Conservation (phyloP, 2,329 filamentous ascomycete species). For the Penicillium sp. region DNA sequence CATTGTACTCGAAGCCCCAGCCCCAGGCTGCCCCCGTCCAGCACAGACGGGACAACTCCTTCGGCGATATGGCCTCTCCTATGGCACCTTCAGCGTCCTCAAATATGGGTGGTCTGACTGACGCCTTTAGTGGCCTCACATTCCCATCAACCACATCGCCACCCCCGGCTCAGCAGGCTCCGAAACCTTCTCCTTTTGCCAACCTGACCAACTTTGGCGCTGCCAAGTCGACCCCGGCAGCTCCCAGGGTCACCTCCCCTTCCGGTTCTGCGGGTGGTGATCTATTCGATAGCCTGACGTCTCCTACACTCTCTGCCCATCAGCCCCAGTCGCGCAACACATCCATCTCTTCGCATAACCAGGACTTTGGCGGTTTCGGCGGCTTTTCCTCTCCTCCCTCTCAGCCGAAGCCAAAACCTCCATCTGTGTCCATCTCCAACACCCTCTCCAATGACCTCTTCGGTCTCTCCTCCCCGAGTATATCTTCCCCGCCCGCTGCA, state of each 20-base stretch:
- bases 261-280: slow-evolving; percentile 63
- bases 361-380: slow-evolving; percentile 66
- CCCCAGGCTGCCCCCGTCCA: slow-evolving; percentile 46
- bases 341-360: slow-evolving; percentile 57
- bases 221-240: slow-evolving; percentile 44
- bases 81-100: slow-evolving; percentile 30
- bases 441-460: slow-evolving; percentile 81
- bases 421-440: slow-evolving; percentile 58
- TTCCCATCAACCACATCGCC: slow-evolving; percentile 54
- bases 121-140: slow-evolving; percentile 73
- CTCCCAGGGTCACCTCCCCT: slow-evolving; percentile 50
- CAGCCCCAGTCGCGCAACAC: slow-evolving; percentile 45
- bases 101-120: slow-evolving; percentile 65
- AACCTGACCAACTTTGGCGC: slow-evolving; percentile 56
- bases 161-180: slow-evolving; percentile 33
- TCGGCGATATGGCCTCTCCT: slow-evolving; percentile 65
- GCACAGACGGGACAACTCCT: slow-evolving; percentile 61
- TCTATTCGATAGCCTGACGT: slow-evolving; percentile 73
- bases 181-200: slow-evolving; percentile 65
- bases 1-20: slow-evolving; percentile 85
- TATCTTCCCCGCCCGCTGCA: slow-evolving; percentile 53
- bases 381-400: slow-evolving; percentile 53
- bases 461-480: slow-evolving; percentile 63
- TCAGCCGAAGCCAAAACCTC: slow-evolving; percentile 46
- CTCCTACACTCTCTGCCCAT: slow-evolving; percentile 55